Percentiles rank a stretch among this genome's conserved stretches.
Conservation (phyloP, 139 green algal species). For the Chlorella sp. region DNA sequence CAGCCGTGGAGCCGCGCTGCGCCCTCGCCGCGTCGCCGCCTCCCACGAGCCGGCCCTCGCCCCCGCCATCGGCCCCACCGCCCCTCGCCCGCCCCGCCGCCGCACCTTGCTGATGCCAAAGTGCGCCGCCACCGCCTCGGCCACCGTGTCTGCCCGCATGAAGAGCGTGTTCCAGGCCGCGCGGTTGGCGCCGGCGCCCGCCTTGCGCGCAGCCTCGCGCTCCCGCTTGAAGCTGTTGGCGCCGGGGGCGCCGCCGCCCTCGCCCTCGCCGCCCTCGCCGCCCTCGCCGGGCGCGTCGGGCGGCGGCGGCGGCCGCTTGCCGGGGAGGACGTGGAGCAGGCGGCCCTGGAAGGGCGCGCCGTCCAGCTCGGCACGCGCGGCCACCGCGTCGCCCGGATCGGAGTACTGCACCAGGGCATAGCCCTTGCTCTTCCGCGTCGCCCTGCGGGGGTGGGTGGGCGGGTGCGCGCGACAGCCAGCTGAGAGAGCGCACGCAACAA, state of each 20-base stretch:
- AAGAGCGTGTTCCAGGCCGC: slow-evolving; percentile 97
- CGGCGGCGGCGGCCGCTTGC: slow-evolving; percentile 46
- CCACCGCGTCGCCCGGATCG: slow-evolving; percentile 70
- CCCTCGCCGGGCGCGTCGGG: slow-evolving; percentile 7
- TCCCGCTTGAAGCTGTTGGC: slow-evolving; percentile 61
- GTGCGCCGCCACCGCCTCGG: slow-evolving; percentile 85
- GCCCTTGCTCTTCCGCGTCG: slow-evolving; percentile 71
- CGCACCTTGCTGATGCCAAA: no score
- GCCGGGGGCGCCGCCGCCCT: not conserved
- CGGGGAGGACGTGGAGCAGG: slow-evolving; percentile 93
- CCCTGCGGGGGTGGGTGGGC: slow-evolving; percentile 18
- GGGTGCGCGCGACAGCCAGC: not conserved
- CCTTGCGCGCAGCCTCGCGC: slow-evolving; percentile 75
- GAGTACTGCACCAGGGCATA: slow-evolving; percentile 89
- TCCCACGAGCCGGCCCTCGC: no score
- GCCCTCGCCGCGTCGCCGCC: no score
- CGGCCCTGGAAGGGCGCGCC: slow-evolving; percentile 86
- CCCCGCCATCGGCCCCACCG: no score
- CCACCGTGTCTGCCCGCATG: slow-evolving; percentile 96
- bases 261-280: slow-evolving; percentile 15
- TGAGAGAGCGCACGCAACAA: no score
- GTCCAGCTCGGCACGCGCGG: slow-evolving; percentile 70
- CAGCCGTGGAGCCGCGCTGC: no score
- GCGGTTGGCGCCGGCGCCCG: slow-evolving; percentile 68
- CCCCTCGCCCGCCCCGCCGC: no score